Evolutionary conservation across 768 basidiomycete genomes (phyloP), one percentile per base, ranked within the genome.

Genomic region (Suillus brevipes): DNA sequence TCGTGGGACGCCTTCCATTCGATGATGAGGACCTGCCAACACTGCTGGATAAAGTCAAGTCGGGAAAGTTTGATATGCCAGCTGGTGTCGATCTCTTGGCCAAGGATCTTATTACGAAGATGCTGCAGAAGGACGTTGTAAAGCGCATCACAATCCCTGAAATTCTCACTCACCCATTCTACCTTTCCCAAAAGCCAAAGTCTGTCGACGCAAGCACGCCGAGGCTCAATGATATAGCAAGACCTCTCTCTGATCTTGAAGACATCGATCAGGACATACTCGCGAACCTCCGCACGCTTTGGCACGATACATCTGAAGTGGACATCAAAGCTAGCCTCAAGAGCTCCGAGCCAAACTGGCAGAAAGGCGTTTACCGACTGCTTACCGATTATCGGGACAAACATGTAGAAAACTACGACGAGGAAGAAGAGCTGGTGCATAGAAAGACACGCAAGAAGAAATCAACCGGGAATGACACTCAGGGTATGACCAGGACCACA

Each of bases 341-440:
- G 72, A 88, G 83, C 70, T 71, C 79, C 60, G 86, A 89, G 63
- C 87, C 87, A 60, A 96, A 91, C 36, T 96, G 94, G 92, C 94
- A 99, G 75, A 98, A 99, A 78, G 94, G 93, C 0, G 92, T 99
- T 57, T 99, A 99, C 77, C 89, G 92, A 72, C 79, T 98, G 6
- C 83, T 99, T n/a, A 82, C 90, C 62, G 87, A 87, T 67, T 98
- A 97, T 78, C 87, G 95, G 52, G 84, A 85, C 59, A 86, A 84
- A 68, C 87, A 89, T 63, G 74, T 93, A 50, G 89, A 92, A 71
- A 84, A 88, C 67, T 91, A 86, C 74, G 87, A 90, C 64, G 89
- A 90, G 63, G 89, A 90, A 58, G 87, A 91, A 64, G 83, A 86
- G 64, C 66, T 58, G 42, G 73, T 67, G 58, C 74, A 78, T 52